phyloP scores from a whole-genome alignment of 176 grass and related monocot species.

The Carex pumila region DNA sequence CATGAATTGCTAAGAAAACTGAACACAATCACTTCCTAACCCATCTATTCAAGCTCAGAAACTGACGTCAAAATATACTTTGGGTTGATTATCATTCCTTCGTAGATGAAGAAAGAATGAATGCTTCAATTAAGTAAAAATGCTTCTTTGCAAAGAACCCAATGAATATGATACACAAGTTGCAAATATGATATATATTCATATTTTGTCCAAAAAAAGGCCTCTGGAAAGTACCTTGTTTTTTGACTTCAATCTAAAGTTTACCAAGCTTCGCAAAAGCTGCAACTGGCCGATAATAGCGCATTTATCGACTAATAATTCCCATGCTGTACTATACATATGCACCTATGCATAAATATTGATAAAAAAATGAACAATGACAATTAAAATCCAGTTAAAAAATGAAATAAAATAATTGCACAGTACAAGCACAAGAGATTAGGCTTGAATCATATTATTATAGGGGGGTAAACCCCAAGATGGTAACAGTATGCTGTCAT shows the following conservation, averaged over 20 bases:
- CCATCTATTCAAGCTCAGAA: not conserved
- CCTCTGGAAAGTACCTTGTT: constrained; percentile 37
- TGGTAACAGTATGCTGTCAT: not conserved
- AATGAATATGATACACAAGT: not conserved
- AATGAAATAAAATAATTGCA: not conserved
- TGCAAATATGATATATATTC: not conserved
- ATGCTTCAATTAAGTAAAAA: not conserved
- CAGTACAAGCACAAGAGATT: not conserved
- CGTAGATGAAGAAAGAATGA: not conserved
- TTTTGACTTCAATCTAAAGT: constrained; percentile 52
- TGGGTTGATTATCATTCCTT: not conserved
- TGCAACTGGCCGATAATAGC: constrained; percentile 72
- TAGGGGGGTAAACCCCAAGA: not conserved
- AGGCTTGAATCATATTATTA: not conserved
- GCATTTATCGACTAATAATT: constrained; percentile 40
- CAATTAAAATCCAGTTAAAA: not conserved
- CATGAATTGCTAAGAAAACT: not conserved
- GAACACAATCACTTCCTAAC: not conserved
- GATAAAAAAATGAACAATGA: constrained; percentile 11
- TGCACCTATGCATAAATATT: constrained; percentile 35
- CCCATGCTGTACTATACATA: constrained; percentile 40
- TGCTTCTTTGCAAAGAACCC: not conserved
- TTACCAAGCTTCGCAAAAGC: constrained; percentile 44
- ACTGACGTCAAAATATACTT: not conserved
- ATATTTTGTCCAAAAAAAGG: not conserved